Base-by-base conservation (phyloP, 2,329 filamentous ascomycete species). In the Exophiala spinifera region DNA sequence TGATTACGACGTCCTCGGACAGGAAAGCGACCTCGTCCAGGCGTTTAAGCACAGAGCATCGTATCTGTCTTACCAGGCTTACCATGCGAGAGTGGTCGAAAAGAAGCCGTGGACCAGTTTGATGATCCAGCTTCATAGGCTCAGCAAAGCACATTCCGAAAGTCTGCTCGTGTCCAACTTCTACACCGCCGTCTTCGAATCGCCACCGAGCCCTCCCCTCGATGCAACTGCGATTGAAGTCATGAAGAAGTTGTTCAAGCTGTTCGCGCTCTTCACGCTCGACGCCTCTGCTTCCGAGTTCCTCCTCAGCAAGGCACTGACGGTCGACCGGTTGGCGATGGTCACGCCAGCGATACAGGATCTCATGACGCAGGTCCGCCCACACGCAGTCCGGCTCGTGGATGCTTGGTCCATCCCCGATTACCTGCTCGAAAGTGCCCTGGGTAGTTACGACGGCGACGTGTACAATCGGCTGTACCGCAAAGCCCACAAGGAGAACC, bases 401-500 rank as follows among this genome's bases (percentile, higher is more conserved):
- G 78, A 80, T 61, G 68, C 74, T 1, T 81, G 78, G 78, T 72
- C 70, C 48, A 72, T 80, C 33, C 78, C 78, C 1, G 78, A 80
- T 62, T 81, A 74, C 57, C 58, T 80, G 47, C 69, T 80, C 0
- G 73, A 80, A 47, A 79, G 76, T 63, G 75, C 78, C 4, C 63
- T 81, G 36, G 78, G 78, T 0, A 66, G 77, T 40, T 75, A 71
- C 52, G 78, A 81, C 63, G 78, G 79, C 1, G 75, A 71, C 47
- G 77, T 80, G 5, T 81, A 81, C 59, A 79, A 81, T 61, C 75
- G 79, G 51, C 62, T 80, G 39, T 81, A 74, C 56, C 70, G 79
- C 51, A 69, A 74, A 49, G 78, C 78, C 3, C 77, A 80, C 68
- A 66, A 74, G 43, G 63, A 74, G 59, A 80, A 80, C 64, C 78